Evolutionary conservation across 176 grass and related monocot genomes (phyloP).

Genomic region (Juncus inflexus): DNA sequence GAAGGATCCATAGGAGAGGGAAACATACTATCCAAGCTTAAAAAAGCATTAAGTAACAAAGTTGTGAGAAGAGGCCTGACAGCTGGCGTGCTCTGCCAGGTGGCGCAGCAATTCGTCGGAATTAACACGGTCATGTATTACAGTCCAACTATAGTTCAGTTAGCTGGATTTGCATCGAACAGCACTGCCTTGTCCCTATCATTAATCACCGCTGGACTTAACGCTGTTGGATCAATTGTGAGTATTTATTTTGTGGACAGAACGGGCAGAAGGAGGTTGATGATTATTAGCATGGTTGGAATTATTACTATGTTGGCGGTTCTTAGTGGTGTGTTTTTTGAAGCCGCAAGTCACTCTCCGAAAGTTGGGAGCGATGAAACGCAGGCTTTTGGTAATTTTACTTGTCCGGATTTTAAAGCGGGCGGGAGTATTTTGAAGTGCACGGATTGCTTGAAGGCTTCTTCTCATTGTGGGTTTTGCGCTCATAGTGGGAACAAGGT

Average conservation of each 20-base stretch:
- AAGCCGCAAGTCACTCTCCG: conserved; percentile 52
- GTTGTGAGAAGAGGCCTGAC: conserved; percentile 66
- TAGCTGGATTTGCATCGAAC: conserved; percentile 79
- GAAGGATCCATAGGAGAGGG: conserved; percentile 71
- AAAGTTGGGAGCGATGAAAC: conserved; percentile 41
- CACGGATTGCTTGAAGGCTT: conserved; percentile 63
- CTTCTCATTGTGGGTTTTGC: conserved; percentile 69
- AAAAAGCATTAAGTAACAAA: conserved; percentile 54
- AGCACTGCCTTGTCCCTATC: conserved; percentile 75
- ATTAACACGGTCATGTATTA: conserved; percentile 99
- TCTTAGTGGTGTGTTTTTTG: conserved; percentile 58
- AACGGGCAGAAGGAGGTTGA: conserved; percentile 56
- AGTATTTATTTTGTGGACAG: conserved; percentile 95
- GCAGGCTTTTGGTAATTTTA: conserved; percentile 42
- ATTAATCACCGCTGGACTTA: conserved; percentile 86
- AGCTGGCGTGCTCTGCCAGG: conserved; percentile 74
- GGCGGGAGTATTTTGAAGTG: conserved; percentile 53
- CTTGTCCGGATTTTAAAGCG: conserved; percentile 45
- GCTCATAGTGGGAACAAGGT: conserved; percentile 62
- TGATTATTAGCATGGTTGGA: conserved; percentile 78
- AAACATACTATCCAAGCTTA: conserved; percentile 49
- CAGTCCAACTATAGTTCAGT: conserved; percentile 93
- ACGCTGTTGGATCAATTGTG: conserved; percentile 68
- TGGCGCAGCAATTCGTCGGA: conserved; percentile 87
- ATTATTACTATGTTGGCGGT: conserved; percentile 59